Conservation (phyloP, 1,284 basidiomycete species). For the Trametes sp. region DNA sequence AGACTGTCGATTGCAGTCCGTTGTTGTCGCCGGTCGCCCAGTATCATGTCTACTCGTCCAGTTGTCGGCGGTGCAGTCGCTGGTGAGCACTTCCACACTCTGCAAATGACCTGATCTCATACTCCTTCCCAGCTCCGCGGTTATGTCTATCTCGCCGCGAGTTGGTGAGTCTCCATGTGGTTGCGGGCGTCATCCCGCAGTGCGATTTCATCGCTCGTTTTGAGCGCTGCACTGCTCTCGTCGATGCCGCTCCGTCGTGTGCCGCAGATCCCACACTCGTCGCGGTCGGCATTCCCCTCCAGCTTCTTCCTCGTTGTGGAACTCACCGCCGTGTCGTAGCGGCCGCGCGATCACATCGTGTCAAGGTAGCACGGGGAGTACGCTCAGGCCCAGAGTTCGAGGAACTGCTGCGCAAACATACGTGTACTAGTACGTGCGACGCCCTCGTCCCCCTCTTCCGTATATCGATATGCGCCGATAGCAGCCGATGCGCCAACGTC, state of each 20-base stretch:
- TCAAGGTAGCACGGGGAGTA: neutral
- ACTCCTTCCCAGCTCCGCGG: neutral
- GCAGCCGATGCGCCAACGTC: neutral
- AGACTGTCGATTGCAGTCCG: neutral
- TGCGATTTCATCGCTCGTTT: constrained; percentile 1
- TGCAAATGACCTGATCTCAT: neutral
- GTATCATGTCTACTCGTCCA: neutral
- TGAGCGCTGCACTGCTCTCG: neutral
- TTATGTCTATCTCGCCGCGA: neutral
- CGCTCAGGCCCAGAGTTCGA: neutral
- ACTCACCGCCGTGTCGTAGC: neutral
- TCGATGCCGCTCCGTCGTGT: neutral
- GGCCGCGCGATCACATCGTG: neutral
- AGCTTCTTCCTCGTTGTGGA: neutral
- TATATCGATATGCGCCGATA: neutral
- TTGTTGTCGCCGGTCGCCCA: neutral
- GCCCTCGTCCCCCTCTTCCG: neutral
- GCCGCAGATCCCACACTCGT: neutral
- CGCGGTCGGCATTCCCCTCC: neutral
- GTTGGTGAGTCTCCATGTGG: neutral
- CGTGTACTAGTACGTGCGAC: neutral
- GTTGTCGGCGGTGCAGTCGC: neutral
- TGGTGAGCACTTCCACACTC: neutral
- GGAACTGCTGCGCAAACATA: neutral
- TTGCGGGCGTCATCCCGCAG: neutral